phyloP scores from a whole-genome alignment of 306 rosid species.

The Senna tora region DNA sequence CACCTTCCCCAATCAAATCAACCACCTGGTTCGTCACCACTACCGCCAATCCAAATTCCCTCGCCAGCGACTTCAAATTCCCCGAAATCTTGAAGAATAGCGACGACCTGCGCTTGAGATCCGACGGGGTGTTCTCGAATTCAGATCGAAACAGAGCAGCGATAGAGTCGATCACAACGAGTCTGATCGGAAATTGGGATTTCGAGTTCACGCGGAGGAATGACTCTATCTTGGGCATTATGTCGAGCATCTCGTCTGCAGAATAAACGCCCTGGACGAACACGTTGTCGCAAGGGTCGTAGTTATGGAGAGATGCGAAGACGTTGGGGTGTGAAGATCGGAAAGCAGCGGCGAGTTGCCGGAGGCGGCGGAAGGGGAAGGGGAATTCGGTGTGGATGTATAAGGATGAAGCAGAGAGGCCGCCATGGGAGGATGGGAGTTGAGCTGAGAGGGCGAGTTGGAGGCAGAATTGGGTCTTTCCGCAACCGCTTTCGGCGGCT shows the following conservation, averaged over 20 bases:
- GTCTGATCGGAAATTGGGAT: slow-evolving; percentile 54
- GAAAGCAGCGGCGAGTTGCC: slow-evolving; percentile 59
- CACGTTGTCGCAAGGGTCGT: slow-evolving; percentile 51
- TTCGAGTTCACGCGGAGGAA: slow-evolving; percentile 32
- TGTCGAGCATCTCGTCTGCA: slow-evolving; percentile 53
- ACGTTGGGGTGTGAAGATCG: slow-evolving; percentile 35
- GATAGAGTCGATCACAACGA: slow-evolving; percentile 77
- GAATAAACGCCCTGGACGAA: slow-evolving; percentile 55
- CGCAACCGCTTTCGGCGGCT: slow-evolving; percentile 78
- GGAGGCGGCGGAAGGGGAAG: slow-evolving; percentile 82
- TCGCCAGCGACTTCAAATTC: slow-evolving; percentile 61
- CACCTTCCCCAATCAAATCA: slow-evolving; percentile 57
- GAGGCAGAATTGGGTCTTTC: slow-evolving; percentile 92
- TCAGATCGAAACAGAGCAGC: slow-evolving; percentile 88
- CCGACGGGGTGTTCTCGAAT: slow-evolving; percentile 64
- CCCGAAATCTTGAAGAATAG: slow-evolving; percentile 78
- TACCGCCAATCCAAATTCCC: slow-evolving; percentile 62
- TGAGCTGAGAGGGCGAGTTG: slow-evolving; percentile 82
- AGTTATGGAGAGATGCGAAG: neutral
- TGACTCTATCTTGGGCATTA: slow-evolving; percentile 53
- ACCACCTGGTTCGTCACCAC: slow-evolving; percentile 85
- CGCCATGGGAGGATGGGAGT: slow-evolving; percentile 72
- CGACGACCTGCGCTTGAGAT: slow-evolving; percentile 66
- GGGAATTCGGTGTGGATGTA: slow-evolving; percentile 78
- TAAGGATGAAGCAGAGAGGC: slow-evolving; percentile 75